These are phyloP conservation scores for Achlya hypogyna DNA, from an alignment of 352 stramenopile genomes.

Conservation along the genomic window DNA sequence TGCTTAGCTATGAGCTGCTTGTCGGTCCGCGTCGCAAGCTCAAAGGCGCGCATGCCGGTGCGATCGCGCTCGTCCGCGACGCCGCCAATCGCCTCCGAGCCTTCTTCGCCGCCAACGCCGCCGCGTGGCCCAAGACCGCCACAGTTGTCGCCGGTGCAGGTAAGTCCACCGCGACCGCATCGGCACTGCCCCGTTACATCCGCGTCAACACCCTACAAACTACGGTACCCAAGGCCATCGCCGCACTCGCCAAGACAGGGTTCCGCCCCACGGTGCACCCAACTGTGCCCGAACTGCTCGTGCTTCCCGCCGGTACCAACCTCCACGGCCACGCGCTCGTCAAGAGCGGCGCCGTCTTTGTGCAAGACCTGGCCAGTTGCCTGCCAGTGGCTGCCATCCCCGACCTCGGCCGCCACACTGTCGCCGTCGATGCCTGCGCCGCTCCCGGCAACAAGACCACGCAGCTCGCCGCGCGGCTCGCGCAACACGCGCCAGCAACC, in stretches of 20 bases:
- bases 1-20: slow-evolving; percentile 9
- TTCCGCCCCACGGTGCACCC: slow-evolving; percentile 80
- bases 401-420: slow-evolving; percentile 31
- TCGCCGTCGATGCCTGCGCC: slow-evolving; percentile 92
- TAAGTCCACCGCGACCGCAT: background rate
- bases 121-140: background rate
- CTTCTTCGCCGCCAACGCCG: background rate
- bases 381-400: slow-evolving; percentile 83
- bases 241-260: slow-evolving; percentile 42
- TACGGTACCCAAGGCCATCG: slow-evolving; percentile 31
- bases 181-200: slow-evolving; percentile 79
- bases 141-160: background rate
- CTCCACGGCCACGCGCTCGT: slow-evolving; percentile 78
- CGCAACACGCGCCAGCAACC: slow-evolving; percentile 32
- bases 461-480: slow-evolving; percentile 91
- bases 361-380: slow-evolving; percentile 97
- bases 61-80: slow-evolving; percentile 4
- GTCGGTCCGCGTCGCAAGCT: slow-evolving; percentile 15
- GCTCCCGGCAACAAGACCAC: slow-evolving; percentile 98
- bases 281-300: slow-evolving; percentile 81
- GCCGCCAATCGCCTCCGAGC: background rate
- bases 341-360: slow-evolving; percentile 77
- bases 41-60: slow-evolving; percentile 1
- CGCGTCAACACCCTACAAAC: slow-evolving; percentile 88
- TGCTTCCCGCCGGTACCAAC: slow-evolving; percentile 83